Evolutionary conservation across 2,329 filamentous ascomycete species (phyloP), one percentile per base, ranked within the genome.

Genomic region (Lecanoromycetidae sp.): DNA sequence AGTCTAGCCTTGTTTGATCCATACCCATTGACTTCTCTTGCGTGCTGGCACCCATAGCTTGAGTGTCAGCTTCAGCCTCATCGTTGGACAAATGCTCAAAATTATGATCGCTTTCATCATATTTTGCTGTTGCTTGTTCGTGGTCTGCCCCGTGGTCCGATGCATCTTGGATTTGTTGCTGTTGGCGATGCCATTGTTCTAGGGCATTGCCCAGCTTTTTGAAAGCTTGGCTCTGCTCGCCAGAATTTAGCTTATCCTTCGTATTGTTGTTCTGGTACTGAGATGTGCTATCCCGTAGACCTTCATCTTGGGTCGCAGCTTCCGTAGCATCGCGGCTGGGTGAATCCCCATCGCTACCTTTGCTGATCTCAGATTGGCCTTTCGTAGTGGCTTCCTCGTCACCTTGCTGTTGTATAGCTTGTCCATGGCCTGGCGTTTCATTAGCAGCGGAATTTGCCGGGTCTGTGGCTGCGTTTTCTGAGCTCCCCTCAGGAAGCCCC

Each of bases 1-100:
- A 51, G 57, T 56, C 32, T 56, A 59, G 10, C 53, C 55, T 27
- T 58, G 84, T 79, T 56, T 95, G 84, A 58, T 96, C 86, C 46
- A 98, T 74, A 5, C 84, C 81, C 55, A 80, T 81, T 2, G 84
- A 84, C 61, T 95, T 85, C 22, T 98, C 90, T 53, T 94, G 83
- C 9, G 79, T 84, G 4, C 90, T 86, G 32, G 84, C 82, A 27
- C 91, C 93, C 58, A 98, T 75, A 12, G 91, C 91, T 66, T 98
- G 91, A 1, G 87, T 80, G 61, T 95, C 88, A n/a, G 83, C 77
- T 45, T 81, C 74, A 23, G 80, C 77, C 25, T 91, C 76, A 51
- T 95, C 86, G 55, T 95, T 80, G 51, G 83, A 82, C 3, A 96
- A 71, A 65, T 99, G 91, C 66, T 96, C 87, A 60, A 95, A 95